A percentile compares a stretch with the other conserved stretches of the same genome.
Evolutionary conservation across 163 green algal species (phyloP).

Genomic region (Scenedesmus sp.): DNA sequence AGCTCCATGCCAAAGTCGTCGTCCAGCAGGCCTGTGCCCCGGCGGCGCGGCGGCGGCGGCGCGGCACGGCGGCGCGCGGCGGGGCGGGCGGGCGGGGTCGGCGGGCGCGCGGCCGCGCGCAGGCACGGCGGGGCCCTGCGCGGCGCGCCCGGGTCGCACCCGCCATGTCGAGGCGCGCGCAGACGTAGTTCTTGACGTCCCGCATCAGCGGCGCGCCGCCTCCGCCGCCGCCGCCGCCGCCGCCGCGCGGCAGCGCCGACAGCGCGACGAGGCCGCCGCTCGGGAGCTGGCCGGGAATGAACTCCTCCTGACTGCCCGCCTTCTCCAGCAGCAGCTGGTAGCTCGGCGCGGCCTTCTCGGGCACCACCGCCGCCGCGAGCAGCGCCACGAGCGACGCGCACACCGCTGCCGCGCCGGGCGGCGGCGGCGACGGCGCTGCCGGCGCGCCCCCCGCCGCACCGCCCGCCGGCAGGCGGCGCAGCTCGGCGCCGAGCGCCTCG

Average conservation of each 20-base stretch:
- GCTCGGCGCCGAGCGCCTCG: not conserved
- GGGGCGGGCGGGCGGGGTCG: too few relatives aligned
- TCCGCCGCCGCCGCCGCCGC: not conserved
- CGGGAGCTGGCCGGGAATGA: conserved; percentile 29
- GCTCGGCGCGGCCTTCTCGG: not conserved
- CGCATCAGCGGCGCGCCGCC: conserved; percentile 57
- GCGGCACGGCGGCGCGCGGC: too few relatives aligned
- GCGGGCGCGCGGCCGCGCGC: too few relatives aligned
- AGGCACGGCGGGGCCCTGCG: too few relatives aligned
- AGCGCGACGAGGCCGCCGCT: not conserved
- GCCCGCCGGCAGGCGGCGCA: not conserved
- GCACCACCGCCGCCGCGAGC: conserved; percentile 7
- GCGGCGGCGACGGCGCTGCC: not conserved
- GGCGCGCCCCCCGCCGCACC: not conserved
- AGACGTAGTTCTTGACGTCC: conserved; percentile 80
- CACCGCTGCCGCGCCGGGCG: not conserved
- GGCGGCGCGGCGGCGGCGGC: too few relatives aligned
- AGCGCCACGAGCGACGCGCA: conserved; percentile 7
- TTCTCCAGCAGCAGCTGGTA: conserved; percentile 68
- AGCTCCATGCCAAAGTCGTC: conserved; percentile 84
- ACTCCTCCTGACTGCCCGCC: conserved; percentile 71
- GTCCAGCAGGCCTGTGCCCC: conserved; percentile 65
- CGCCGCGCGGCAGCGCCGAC: not conserved
- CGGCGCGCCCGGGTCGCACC: too few relatives aligned
- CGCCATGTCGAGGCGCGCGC: conserved; percentile 66